Conservation (phyloP, 2,329 filamentous ascomycete genomes). For the Aurifilum marmelostoma region DNA sequence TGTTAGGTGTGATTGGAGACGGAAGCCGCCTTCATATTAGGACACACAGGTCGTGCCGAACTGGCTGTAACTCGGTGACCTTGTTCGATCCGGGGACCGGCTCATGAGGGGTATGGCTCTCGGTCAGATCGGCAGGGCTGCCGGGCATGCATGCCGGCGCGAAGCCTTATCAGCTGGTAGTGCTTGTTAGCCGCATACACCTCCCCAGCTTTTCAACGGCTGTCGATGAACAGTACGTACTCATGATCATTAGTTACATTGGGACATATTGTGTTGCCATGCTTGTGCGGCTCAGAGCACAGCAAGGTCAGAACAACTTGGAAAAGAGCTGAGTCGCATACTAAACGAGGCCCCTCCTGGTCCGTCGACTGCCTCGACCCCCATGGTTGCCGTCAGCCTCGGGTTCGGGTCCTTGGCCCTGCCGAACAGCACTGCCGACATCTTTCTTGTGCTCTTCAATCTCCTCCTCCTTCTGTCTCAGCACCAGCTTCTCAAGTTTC, state of each 20-base stretch:
- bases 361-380: background rate
- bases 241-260: background rate
- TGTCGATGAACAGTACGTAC: background rate
- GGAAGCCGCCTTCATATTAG: background rate
- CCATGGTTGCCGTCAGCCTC: background rate
- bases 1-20: background rate
- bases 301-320: background rate
- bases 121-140: background rate
- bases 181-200: background rate
- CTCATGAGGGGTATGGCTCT: background rate
- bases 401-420: background rate
- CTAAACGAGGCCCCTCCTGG: constrained; percentile 1
- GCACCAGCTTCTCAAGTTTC: background rate
- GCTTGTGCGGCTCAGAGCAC: background rate
- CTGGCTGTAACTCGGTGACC: background rate
- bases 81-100: background rate
- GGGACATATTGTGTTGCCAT: background rate
- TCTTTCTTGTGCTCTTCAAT: constrained; percentile 7
- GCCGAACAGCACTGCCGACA: background rate
- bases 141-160: constrained; percentile 4
- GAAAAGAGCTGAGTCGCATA: background rate
- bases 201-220: background rate
- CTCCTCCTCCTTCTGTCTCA: constrained; percentile 10
- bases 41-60: background rate
- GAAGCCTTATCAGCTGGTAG: constrained; percentile 6